Percentiles rank a stretch among this genome's conserved stretches.
Evolutionary conservation across 345 rosid genomes (phyloP).

Genomic region (Isatis tinctoria): DNA sequence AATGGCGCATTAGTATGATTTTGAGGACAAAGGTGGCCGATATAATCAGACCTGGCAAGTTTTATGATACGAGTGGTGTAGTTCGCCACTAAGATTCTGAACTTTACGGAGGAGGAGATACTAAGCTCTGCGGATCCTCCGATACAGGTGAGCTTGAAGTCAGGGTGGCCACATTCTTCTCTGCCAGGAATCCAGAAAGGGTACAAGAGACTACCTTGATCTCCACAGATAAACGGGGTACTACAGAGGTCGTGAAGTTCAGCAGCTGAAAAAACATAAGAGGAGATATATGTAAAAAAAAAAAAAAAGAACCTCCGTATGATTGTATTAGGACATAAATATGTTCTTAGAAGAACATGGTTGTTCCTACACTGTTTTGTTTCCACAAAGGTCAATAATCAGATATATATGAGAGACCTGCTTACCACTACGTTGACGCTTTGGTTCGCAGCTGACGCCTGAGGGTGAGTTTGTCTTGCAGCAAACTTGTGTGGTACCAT

Average conservation of each 20-base stretch:
- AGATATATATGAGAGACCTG: not conserved
- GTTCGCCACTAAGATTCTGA: conserved; percentile 18
- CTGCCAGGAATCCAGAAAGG: conserved; percentile 34
- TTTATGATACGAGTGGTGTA: not conserved
- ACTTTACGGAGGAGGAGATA: conserved; percentile 9
- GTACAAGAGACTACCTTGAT: not conserved
- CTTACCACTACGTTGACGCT: conserved; percentile 4
- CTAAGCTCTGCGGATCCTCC: not conserved
- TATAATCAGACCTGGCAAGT: conserved; percentile 33
- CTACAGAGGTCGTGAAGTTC: conserved; percentile 4
- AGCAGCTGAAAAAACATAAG: not conserved
- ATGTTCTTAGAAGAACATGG: not conserved
- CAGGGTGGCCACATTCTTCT: conserved; percentile 35
- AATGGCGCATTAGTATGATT: not conserved
- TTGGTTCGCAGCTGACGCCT: not conserved
- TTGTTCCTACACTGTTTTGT: not conserved
- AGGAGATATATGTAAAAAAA: no score
- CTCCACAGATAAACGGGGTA: not conserved
- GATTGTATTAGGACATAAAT: no score
- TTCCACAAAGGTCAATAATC: not conserved
- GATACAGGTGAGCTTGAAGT: conserved; percentile 27
- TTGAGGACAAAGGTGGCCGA: conserved; percentile 13
- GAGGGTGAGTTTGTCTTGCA: not conserved
- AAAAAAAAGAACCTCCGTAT: no score
- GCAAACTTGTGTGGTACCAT: not conserved